Evolutionary conservation across 1,139 yeast species (phyloP), one percentile per base, ranked within the genome.

Genomic region (Blastobotrys aristatus): DNA sequence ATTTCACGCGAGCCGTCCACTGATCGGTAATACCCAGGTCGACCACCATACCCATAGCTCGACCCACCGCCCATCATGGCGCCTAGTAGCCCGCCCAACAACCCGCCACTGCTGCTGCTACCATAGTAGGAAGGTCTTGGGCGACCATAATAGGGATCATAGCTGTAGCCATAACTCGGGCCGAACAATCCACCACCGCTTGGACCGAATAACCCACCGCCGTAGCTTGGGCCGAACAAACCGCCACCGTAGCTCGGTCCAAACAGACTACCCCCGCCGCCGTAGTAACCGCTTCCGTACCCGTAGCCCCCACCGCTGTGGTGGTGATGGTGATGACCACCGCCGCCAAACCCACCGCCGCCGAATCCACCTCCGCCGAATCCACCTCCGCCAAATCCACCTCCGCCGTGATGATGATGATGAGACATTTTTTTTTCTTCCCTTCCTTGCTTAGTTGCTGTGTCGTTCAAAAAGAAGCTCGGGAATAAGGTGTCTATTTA

Each of bases 321-420:
- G 37, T 33, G 37, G 17, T 33, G 37, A n/a, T 14, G 37, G 18
- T n/a, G 37, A 7, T n/a, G 38, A 4, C 37, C 38, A 34, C 38
- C 38, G n/a, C 21, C 21, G 10, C 38, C 38, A 18, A 34, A 11
- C 26, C 22, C 14, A 3, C 17, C 17, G 13, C 38, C 38, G 7
- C 17, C n/a, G 18, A 20, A 21, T 4, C 38, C 17, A 2, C 38
- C 38, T 2, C 4, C 5, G 16, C 37, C 37, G 22, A 13, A 33
- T 11, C 37, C 37, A 10, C 37, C 37, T 13, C 37, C 37, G 7
- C 37, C 33, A 30, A 30, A 30, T 6, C 33, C 37, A 17, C 17
- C 17, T 16, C 18, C 18, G n/a, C 37, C 37, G 13, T 20, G 20
- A 22, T 34, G 24, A 34, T 14, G 38, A 34, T 34, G n/a, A 34